Conservation (phyloP, 352 stramenopile species). For the Pythium myriotylum region DNA sequence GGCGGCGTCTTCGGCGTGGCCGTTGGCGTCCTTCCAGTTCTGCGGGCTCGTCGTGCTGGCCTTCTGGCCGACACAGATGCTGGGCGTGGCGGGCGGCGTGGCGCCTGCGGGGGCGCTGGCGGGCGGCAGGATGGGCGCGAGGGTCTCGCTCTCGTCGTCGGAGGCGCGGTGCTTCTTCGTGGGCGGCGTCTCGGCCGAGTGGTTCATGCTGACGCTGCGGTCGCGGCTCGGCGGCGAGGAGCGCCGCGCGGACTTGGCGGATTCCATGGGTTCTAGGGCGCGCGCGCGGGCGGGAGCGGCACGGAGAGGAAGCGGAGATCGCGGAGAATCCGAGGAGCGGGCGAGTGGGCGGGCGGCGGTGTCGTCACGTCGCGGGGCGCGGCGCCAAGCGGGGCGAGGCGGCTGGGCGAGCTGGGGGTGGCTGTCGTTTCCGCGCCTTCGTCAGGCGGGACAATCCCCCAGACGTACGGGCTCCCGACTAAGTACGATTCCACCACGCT, state of each 20-base stretch:
- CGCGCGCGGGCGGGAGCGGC: not conserved
- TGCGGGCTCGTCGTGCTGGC: constrained; percentile 18
- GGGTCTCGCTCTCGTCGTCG: constrained; percentile 66
- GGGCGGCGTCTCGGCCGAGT: constrained; percentile 43
- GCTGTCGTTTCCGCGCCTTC: constrained; percentile 20
- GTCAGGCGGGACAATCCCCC: constrained; percentile 17
- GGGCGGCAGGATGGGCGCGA: not conserved
- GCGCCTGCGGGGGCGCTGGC: not conserved
- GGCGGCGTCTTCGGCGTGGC: constrained; percentile 5
- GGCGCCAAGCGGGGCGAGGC: not conserved
- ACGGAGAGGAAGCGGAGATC: constrained; percentile 20
- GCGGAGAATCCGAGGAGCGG: constrained; percentile 5
- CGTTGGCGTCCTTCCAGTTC: constrained; percentile 20
- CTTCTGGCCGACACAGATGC: constrained; percentile 16
- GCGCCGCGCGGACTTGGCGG: constrained; percentile 4
- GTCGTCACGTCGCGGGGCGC: not conserved
- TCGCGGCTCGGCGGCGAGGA: constrained; percentile 37
- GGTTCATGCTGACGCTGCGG: constrained; percentile 77
- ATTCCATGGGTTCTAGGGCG: constrained; percentile 19
- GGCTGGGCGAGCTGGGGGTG: not conserved
- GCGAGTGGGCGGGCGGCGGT: not conserved
- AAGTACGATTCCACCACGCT: constrained; percentile 11
- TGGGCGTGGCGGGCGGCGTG: constrained; percentile 16
- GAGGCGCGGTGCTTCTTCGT: constrained; percentile 82
- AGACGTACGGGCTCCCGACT: not conserved